phyloP scores from a whole-genome alignment of 2,329 filamentous ascomycete genomes.

The Colletotrichum navitas region DNA sequence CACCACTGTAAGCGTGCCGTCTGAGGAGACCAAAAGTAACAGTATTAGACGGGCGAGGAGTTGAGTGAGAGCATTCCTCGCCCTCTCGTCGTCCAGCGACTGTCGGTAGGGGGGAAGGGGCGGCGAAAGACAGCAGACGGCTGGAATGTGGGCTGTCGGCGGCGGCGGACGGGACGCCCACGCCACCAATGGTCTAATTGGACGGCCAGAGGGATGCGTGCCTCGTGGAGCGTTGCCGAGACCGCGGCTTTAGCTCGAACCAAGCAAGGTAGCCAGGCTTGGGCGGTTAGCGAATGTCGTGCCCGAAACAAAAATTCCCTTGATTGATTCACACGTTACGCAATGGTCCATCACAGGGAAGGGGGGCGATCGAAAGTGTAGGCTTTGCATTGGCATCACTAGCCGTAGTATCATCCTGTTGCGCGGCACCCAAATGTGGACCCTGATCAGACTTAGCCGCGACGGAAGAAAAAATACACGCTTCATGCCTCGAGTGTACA shows the following conservation, averaged over 20 bases:
- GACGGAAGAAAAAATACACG: background rate
- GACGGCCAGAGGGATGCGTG: background rate
- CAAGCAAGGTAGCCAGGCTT: background rate
- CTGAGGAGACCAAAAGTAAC: background rate
- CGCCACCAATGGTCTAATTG: background rate
- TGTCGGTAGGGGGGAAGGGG: background rate
- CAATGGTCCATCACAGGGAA: background rate
- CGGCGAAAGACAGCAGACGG: background rate
- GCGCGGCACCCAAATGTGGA: slow-evolving; percentile 7
- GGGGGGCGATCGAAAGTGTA: background rate
- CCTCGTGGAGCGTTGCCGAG: background rate
- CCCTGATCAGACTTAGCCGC: slow-evolving; percentile 13
- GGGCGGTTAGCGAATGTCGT: background rate
- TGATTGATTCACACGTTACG: background rate
- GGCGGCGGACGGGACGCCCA: slow-evolving; percentile 15
- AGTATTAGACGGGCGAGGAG: background rate
- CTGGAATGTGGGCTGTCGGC: slow-evolving; percentile 21
- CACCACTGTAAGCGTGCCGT: background rate
- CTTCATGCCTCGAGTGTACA: slow-evolving; percentile 15
- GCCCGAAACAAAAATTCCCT: background rate
- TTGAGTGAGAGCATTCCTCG: slow-evolving; percentile 4
- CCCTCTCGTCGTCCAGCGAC: background rate
- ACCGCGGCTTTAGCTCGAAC: background rate
- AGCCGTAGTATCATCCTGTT: slow-evolving; percentile 19
- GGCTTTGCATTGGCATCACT: slow-evolving; percentile 23